Evolutionary conservation across 352 stramenopile species (phyloP), one percentile per base, ranked within the genome.

Genomic region (Phytophthora citricola): DNA sequence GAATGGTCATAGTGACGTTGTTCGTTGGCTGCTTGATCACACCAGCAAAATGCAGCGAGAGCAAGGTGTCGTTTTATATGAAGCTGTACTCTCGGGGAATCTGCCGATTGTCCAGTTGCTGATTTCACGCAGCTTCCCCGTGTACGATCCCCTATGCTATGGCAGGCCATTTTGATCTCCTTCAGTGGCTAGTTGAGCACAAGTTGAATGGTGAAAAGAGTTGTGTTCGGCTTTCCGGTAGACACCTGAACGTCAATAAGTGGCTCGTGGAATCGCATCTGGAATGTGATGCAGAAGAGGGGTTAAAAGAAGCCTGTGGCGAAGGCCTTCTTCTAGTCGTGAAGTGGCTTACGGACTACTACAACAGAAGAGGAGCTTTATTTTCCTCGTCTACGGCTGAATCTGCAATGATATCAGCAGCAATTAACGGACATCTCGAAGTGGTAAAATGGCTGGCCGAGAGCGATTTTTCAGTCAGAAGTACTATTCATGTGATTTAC

Each of bases 281-380:
- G 20, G 52, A 26, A 22, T 12, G 4, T 17, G 52, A 9, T 29
- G 54, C 39, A 10, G 4, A n/a, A 29, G 29, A 34, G 17, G 54
- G 41, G 14, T 62, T 62, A 14, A 11, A 12, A 7, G 29, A 26
- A 39, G 41, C 54, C 17, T 53, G 54, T 36, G 54, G 20, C 1
- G 27, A 48, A 5, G 27, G 54, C 14, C 32, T 22, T 8, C 22
- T 62, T 7, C 29, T 27, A 27, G 41, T 53, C 31, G 43, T 62
- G 41, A 53, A 44, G 54, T 62, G 43, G 54, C 32, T 62, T n/a
- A 27, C 43, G n/a, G 43, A 53, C 5, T 9, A 62, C n/a, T 17
- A 39, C 12, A 17, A 7, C 15, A 40, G 10, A 9, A 40, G 3
- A 40, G 34, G 4, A 12, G 11, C 5, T 40, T n/a, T 15, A 4